Percentiles rank a stretch among this genome's conserved stretches.
phyloP scores from a whole-genome alignment of 495 filamentous ascomycete species.

The Penicillium steckii region DNA sequence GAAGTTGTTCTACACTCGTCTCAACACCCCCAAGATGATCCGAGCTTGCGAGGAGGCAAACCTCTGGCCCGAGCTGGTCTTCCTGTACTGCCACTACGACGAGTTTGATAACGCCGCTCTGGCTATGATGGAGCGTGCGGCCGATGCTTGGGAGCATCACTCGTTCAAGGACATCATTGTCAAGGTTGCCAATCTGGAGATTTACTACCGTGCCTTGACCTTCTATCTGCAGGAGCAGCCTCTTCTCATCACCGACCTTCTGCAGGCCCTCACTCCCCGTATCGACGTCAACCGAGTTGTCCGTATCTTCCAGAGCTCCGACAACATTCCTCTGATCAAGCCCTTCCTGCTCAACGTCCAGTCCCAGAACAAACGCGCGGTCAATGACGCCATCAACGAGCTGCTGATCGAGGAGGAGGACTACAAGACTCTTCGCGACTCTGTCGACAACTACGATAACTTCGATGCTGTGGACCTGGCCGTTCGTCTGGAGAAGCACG shows the following conservation, averaged over 20 bases:
- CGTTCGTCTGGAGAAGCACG: constrained; percentile 89
- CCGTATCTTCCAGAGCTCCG: constrained; percentile 95
- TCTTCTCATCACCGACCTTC: constrained; percentile 88
- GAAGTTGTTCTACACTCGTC: constrained; percentile 97
- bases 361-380: constrained; percentile 93
- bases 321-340: constrained; percentile 98
- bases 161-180: constrained; percentile 99
- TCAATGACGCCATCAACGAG: constrained; percentile 98
- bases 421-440: constrained; percentile 97
- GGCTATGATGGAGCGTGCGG: constrained; percentile 98
- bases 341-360: constrained; percentile 98
- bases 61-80: constrained; percentile 96
- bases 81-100: constrained; percentile 98
- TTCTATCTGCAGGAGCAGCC: constrained; percentile 99
- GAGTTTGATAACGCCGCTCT: constrained; percentile 98
- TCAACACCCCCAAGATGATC: constrained; percentile 99
- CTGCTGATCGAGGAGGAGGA: constrained; percentile 98
- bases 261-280: constrained; percentile 84
- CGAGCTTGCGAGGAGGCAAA: constrained; percentile 92
- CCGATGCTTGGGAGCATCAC: constrained; percentile 99
- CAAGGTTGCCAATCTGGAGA: constrained; percentile 98
- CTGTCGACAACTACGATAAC: constrained; percentile 98
- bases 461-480: constrained; percentile 97
- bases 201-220: constrained; percentile 96
- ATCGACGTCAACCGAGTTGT: constrained; percentile 99